These are phyloP conservation scores for Colletotrichum liaoningense DNA, from an alignment of 2,329 filamentous ascomycete genomes.

Conservation along the genomic window DNA sequence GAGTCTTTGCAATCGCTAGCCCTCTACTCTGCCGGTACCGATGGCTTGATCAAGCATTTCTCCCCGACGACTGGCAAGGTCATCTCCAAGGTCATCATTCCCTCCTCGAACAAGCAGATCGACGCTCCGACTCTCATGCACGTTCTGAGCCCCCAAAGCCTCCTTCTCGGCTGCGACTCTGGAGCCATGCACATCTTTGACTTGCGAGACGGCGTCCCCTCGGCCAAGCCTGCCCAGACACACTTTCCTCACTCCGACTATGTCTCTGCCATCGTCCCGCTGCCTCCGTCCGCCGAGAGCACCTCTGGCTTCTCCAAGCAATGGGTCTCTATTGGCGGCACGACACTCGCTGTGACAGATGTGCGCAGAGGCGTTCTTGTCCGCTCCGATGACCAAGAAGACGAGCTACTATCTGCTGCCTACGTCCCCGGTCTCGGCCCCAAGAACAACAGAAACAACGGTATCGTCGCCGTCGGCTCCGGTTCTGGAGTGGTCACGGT, in stretches of 20 bases:
- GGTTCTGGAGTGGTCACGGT: conserved; percentile 86
- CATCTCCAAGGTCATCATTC: conserved; percentile 84
- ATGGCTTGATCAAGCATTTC: conserved; percentile 69
- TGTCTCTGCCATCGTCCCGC: conserved; percentile 85
- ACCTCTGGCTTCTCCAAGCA: conserved; percentile 93
- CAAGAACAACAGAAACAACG: conserved; percentile 73
- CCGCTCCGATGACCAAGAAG: conserved; percentile 93
- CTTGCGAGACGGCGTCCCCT: conserved; percentile 72
- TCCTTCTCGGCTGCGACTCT: conserved; percentile 91
- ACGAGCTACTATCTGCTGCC: conserved; percentile 85
- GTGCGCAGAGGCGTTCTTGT: conserved; percentile 87
- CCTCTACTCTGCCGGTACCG: conserved; percentile 73
- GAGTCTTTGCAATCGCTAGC: conserved; percentile 47
- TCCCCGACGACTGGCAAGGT: conserved; percentile 73
- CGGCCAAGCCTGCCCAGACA: conserved; percentile 78
- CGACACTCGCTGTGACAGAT: conserved; percentile 91
- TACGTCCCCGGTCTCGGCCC: conserved; percentile 83
- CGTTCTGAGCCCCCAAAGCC: conserved; percentile 85
- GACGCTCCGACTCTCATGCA: conserved; percentile 87
- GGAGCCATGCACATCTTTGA: conserved; percentile 91
- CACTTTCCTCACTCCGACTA: conserved; percentile 93
- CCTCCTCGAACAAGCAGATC: conserved; percentile 62
- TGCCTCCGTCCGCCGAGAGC: conserved; percentile 82
- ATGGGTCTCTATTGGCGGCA: conserved; percentile 93
- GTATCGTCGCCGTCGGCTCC: conserved; percentile 80